Evolutionary conservation across 345 rosid genomes (phyloP).

Genomic region (Stellera chamaejasme): DNA sequence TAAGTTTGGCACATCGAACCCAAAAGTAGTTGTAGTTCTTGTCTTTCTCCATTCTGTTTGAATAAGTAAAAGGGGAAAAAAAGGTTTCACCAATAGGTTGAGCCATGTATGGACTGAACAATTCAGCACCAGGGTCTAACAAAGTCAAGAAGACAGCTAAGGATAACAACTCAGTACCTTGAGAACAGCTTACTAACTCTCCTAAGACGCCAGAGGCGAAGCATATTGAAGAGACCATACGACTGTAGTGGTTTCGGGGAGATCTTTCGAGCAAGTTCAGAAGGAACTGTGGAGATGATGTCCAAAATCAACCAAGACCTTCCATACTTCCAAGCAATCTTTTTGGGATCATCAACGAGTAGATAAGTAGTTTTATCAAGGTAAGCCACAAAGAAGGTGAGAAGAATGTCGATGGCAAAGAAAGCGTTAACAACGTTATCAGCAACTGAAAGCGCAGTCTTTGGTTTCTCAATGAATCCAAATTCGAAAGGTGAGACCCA

Average conservation of each 20-base stretch:
- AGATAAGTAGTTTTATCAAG: slow-evolving; percentile 64
- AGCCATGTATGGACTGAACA: neutral
- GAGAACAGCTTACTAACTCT: slow-evolving; percentile 91
- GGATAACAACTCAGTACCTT: slow-evolving; percentile 30
- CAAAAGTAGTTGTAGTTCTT: slow-evolving; percentile 84
- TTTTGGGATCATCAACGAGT: slow-evolving; percentile 54
- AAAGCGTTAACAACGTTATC: slow-evolving; percentile 85
- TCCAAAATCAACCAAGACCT: slow-evolving; percentile 81
- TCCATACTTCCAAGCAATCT: slow-evolving; percentile 70
- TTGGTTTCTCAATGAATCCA: slow-evolving; percentile 60
- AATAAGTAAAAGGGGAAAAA: neutral
- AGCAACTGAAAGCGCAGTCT: slow-evolving; percentile 41
- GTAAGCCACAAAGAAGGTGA: slow-evolving; percentile 86
- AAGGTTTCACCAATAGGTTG: neutral
- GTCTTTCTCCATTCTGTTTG: slow-evolving; percentile 83
- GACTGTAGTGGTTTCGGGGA: slow-evolving; percentile 37
- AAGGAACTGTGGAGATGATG: slow-evolving; percentile 64
- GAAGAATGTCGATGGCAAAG: slow-evolving; percentile 72
- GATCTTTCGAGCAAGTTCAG: slow-evolving; percentile 59
- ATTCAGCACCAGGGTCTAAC: no score
- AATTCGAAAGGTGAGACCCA: slow-evolving; percentile 96
- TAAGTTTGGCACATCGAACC: slow-evolving; percentile 90
- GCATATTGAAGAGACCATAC: slow-evolving; percentile 83
- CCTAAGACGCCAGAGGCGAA: slow-evolving; percentile 97
- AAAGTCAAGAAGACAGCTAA: neutral